Base-by-base conservation (phyloP, 805 yeast species). In the Vanderwaltozyma verrucispora region DNA sequence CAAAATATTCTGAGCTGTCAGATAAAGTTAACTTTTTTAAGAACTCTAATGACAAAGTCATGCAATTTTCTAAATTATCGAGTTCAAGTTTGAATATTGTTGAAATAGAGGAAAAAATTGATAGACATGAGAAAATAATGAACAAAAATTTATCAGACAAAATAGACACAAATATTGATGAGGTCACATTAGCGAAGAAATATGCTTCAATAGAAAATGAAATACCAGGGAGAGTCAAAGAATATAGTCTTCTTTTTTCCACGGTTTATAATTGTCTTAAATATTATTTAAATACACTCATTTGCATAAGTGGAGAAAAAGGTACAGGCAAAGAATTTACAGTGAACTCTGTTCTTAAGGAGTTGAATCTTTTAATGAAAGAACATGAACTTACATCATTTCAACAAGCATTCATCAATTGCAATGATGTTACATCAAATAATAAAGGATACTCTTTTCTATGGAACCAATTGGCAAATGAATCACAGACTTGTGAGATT, bases 301-400 rank as follows among this genome's bases (percentile, higher is more conserved):
- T 89, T 7, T 92, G 87, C 53, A 77, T 92, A 11, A 83, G 95
- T 59, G 98, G 98, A 2, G 86, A 95, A 0, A 97, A 97, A 0
- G 97, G 97, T 7, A 88, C 94, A 2, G 98, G 98, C 9, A 92
- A 92, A 54, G 88, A 98, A 0, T 92, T 94, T 2, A 89, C 97
- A 0, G 77, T 89, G 2, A 64, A 94, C 37, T 94, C 87, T 50
- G 96, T 82, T 0, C 71, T 92, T 18, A 70, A 74, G 23, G 86
- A 81, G 49, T 60, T 92, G 26, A 67, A 71, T 30, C 51, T 58
- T 12, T 59, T 60, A n/a, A 49, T 54, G 5, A 50, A 52, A n/a
- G 64, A 56, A 8, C 59, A 57, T 4, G 68, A 63, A 30, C 36
- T 72, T 25, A 57, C 61, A 2, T 54, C 59, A 11, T 92, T 92